Base-by-base conservation (phyloP, 441 rosid species). In the Populus tomentosa region DNA sequence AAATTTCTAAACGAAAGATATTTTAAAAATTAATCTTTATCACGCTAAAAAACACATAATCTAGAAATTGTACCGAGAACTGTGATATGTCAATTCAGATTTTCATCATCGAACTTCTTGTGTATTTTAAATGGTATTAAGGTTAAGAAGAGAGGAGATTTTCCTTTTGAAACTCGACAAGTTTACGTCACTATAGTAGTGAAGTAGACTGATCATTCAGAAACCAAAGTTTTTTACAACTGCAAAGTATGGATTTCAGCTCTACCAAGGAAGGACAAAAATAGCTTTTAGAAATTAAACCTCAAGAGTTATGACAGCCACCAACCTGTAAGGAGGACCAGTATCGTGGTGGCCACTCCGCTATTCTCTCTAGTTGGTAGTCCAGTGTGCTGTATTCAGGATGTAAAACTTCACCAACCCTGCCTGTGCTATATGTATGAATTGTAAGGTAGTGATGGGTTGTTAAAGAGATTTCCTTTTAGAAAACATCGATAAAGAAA, bases 321-420 rank as follows among this genome's bases (percentile, higher is more conserved):
- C 62, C 62, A 56, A 56, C 62, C 7, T 56, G 62, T 2, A 56
- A 56, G 62, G 23, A 56, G 23, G 76, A 21, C 74, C 74, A 33
- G 35, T 79, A 66, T 61, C 64, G 21, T 14, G 62, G 75, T 71
- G 65, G 71, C 42, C 69, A 23, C 70, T 50, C 38, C 6, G 36
- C 75, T 64, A 63, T n/a, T 65, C 46, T 63, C 77, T 75, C 50
- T 28, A 73, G 73, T 67, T 18, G 77, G 67, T 50, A n/a, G 77
- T 71, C 75, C 33, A 16, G 70, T 65, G 73, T 65, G 35, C 32
- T 28, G 20, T 23, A 14, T 14, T 28, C 28, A 40, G 67, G 75
- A 70, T 62, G 82, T 70, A 66, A 81, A 50, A 53, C 77, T 71
- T 70, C 78, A 78, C 80, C 84, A 77, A 75, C 83, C 72, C 66